Conservation (phyloP, 768 basidiomycete genomes). For the Phlebiopsis gigantea region DNA sequence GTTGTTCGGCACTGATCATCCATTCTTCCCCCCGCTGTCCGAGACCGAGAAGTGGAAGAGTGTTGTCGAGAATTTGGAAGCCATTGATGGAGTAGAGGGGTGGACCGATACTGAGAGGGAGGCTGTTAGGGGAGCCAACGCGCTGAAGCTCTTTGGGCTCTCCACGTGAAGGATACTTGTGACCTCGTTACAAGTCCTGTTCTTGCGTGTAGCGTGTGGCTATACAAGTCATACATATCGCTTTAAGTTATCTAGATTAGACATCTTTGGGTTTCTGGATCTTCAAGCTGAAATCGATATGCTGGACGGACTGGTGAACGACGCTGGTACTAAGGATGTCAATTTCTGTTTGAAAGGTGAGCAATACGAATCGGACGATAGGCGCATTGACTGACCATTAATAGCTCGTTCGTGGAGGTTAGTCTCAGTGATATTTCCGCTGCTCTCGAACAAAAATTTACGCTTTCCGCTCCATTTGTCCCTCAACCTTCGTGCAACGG, state of each 20-base stretch:
- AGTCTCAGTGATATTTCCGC: constrained; percentile 88
- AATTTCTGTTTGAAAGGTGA: constrained; percentile 53
- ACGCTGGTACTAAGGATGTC: constrained; percentile 91
- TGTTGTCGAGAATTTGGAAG: constrained; percentile 80
- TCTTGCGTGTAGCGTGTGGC: background rate
- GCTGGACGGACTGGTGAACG: constrained; percentile 88
- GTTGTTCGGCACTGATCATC: constrained; percentile 86
- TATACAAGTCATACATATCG: background rate
- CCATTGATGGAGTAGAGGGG: constrained; percentile 60
- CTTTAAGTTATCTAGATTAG: background rate
- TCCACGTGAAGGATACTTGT: background rate
- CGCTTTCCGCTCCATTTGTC: constrained; percentile 75
- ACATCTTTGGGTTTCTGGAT: constrained; percentile 60
- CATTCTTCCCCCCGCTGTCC: constrained; percentile 82
- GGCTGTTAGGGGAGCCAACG: constrained; percentile 69
- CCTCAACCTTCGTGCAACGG: constrained; percentile 65
- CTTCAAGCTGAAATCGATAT: constrained; percentile 97
- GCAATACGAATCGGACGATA: background rate
- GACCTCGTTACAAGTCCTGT: constrained; percentile 1
- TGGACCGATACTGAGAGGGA: constrained; percentile 58
- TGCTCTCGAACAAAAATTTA: constrained; percentile 89
- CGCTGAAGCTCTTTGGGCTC: constrained; percentile 58
- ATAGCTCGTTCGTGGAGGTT: constrained; percentile 79
- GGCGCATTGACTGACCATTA: constrained; percentile 53
- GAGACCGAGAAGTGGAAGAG: constrained; percentile 73